Percentiles rank a stretch among this genome's conserved stretches.
Conservation (phyloP, 2,329 filamentous ascomycete species). For the Neobulgaria alba region DNA sequence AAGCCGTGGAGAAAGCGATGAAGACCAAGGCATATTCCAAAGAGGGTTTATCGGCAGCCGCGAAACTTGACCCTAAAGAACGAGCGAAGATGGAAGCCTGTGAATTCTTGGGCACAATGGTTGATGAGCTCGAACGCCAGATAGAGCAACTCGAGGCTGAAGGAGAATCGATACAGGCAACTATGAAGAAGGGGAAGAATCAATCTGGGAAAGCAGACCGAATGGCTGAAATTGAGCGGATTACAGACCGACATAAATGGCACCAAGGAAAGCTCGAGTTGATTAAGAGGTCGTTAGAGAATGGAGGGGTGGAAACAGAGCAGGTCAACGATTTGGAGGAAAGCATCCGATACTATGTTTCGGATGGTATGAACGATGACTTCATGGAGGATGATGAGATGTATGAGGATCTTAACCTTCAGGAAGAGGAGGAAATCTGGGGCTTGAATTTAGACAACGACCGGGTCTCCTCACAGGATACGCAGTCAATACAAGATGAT, state of each 20-base stretch:
- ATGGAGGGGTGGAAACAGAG: slow-evolving; percentile 80
- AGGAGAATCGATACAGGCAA: slow-evolving; percentile 74
- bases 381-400: slow-evolving; percentile 91
- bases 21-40: slow-evolving; percentile 99
- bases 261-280: slow-evolving; percentile 90
- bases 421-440: slow-evolving; percentile 83
- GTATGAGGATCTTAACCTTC: slow-evolving; percentile 88
- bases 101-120: slow-evolving; percentile 78
- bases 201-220: slow-evolving; percentile 76
- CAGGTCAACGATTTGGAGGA: slow-evolving; percentile 86
- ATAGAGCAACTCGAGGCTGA: slow-evolving; percentile 91
- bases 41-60: slow-evolving; percentile 84
- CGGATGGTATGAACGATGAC: slow-evolving; percentile 79
- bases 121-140: slow-evolving; percentile 88
- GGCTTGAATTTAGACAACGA: slow-evolving; percentile 77
- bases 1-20: slow-evolving; percentile 99
- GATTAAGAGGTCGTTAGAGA: slow-evolving; percentile 81
- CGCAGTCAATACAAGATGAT: slow-evolving; percentile 86
- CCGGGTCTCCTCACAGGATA: slow-evolving; percentile 87
- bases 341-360: slow-evolving; percentile 89
- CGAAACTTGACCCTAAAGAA: slow-evolving; percentile 94
- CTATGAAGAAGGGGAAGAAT: slow-evolving; percentile 92
- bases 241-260: slow-evolving; percentile 92
- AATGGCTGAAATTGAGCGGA: slow-evolving; percentile 73
- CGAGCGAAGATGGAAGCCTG: slow-evolving; percentile 84